Conservation (phyloP, 306 rosid genomes). For the Castanospermum australe region DNA sequence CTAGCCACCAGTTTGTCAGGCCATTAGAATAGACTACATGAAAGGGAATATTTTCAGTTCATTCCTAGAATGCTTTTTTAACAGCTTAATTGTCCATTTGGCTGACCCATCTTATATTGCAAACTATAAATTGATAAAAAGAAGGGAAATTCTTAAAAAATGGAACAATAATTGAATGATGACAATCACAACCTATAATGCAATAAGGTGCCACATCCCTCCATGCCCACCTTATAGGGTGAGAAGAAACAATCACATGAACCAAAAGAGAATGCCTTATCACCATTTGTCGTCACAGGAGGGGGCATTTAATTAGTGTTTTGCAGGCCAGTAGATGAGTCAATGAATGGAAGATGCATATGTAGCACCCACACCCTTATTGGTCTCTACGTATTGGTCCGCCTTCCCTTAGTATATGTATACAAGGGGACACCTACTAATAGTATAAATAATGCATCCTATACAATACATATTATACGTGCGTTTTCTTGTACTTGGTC, state of each 20-base stretch:
- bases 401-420: slow-evolving; percentile 2
- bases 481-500: not conserved
- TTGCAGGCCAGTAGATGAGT: slow-evolving; percentile 36
- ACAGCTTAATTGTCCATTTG: slow-evolving; percentile 15
- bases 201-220: slow-evolving; percentile 25
- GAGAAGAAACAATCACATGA: slow-evolving; percentile 35
- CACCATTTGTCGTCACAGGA: slow-evolving; percentile 25
- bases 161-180: slow-evolving; percentile 15
- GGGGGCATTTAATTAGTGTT: slow-evolving; percentile 36
- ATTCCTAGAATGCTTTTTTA: slow-evolving; percentile 25
- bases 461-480: not conserved
- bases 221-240: slow-evolving; percentile 12
- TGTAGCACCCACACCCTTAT: slow-evolving; percentile 38
- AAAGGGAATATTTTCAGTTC: slow-evolving; percentile 19
- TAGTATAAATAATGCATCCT: slow-evolving; percentile 14
- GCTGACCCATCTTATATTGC: slow-evolving; percentile 4
- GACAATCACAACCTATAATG: slow-evolving; percentile 29
- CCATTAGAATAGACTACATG: slow-evolving; percentile 24
- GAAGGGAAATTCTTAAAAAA: not conserved
- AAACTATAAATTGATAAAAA: not conserved
- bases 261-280: slow-evolving; percentile 34
- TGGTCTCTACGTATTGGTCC: slow-evolving; percentile 43
- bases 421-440: slow-evolving; percentile 20
- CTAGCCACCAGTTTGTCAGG: slow-evolving; percentile 20
- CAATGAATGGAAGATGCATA: slow-evolving; percentile 29